A percentile compares a stretch with the other conserved stretches of the same genome.
These are phyloP conservation scores for Dryas integrifolia DNA, from an alignment of 331 rosid genomes.

Conservation along the genomic window DNA sequence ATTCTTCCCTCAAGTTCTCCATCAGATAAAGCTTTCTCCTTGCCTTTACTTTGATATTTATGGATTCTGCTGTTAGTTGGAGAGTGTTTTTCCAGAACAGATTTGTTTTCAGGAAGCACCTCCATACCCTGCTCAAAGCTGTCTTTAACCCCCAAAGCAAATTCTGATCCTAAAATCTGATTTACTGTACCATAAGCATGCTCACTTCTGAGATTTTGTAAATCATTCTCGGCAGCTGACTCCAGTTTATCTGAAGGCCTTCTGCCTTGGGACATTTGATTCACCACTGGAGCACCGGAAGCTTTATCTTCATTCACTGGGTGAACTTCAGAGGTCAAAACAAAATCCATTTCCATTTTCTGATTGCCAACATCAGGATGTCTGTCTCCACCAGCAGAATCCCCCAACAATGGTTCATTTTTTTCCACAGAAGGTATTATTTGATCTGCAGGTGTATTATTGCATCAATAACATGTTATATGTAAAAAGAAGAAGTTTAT, in stretches of 20 bases:
- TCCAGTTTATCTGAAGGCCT: conserved; percentile 39
- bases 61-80: conserved; percentile 42
- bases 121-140: conserved; percentile 31
- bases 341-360: conserved; percentile 28
- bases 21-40: conserved; percentile 56
- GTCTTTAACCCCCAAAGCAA: conserved; percentile 17
- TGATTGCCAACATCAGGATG: conserved; percentile 29
- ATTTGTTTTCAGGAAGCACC: conserved; percentile 19
- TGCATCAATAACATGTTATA: conserved; percentile 18
- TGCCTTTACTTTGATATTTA: conserved; percentile 43
- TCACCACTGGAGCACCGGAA: conserved; percentile 26
- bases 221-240: conserved; percentile 57
- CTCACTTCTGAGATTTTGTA: conserved; percentile 29
- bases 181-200: conserved; percentile 29
- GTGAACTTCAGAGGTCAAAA: conserved; percentile 22
- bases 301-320: conserved; percentile 27
- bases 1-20: conserved; percentile 36
- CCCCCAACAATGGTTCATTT: conserved; percentile 31
- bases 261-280: conserved; percentile 29
- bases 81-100: conserved; percentile 37
- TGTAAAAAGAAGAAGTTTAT: neutral
- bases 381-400: conserved; percentile 28
- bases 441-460: conserved; percentile 40
- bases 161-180: conserved; percentile 27
- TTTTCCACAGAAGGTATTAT: conserved; percentile 30